phyloP scores from a whole-genome alignment of 2,329 filamentous ascomycete genomes.

The Alternaria triticina region DNA sequence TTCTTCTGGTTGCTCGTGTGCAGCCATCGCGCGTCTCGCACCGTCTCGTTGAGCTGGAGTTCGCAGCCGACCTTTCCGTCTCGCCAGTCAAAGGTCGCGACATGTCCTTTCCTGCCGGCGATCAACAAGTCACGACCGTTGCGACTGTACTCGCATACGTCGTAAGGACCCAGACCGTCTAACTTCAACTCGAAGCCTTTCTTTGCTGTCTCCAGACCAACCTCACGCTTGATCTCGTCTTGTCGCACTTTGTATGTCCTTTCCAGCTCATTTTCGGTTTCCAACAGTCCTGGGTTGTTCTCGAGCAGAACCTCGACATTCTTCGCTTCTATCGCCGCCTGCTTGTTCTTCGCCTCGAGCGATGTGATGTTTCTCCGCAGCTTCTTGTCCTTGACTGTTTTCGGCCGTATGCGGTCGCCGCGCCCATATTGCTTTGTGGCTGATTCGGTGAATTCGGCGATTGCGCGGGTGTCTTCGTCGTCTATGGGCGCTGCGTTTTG shows the following conservation, averaged over 20 bases:
- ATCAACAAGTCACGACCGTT: slow-evolving; percentile 88
- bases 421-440: slow-evolving; percentile 84
- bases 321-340: slow-evolving; percentile 82
- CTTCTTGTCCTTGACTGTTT: slow-evolving; percentile 86
- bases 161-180: slow-evolving; percentile 78
- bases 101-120: slow-evolving; percentile 88
- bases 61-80: slow-evolving; percentile 91
- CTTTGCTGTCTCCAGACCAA: slow-evolving; percentile 84
- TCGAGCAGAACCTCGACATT: slow-evolving; percentile 95
- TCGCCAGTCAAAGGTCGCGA: slow-evolving; percentile 96
- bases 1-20: slow-evolving; percentile 81
- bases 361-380: slow-evolving; percentile 78
- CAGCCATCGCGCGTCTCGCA: slow-evolving; percentile 88
- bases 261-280: slow-evolving; percentile 87
- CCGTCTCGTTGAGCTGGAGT: slow-evolving; percentile 86
- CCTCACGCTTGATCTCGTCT: slow-evolving; percentile 76
- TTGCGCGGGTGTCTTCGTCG: slow-evolving; percentile 39
- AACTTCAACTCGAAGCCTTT: slow-evolving; percentile 92
- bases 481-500: slow-evolving; percentile 24
- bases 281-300: slow-evolving; percentile 82
- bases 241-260: slow-evolving; percentile 92
- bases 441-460: slow-evolving; percentile 42
- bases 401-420: slow-evolving; percentile 75
- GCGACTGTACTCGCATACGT: slow-evolving; percentile 84
- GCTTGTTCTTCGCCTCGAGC: slow-evolving; percentile 82